Percentiles rank a stretch among this genome's conserved stretches.
phyloP scores from a whole-genome alignment of 2,329 filamentous ascomycete genomes.

The Penicillium olsonii region DNA sequence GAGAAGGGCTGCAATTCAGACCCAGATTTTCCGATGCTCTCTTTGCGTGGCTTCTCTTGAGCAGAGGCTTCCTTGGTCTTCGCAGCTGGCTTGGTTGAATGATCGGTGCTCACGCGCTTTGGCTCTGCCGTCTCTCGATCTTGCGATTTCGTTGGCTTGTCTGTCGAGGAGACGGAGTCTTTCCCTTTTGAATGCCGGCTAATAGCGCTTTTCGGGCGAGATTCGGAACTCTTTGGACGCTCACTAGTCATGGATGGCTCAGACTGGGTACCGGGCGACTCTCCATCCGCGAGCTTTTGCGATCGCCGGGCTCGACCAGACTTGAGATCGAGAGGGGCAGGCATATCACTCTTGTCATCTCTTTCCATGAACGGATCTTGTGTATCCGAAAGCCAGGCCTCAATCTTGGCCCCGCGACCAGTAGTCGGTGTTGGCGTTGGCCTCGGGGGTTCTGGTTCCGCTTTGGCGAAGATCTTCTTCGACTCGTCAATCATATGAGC shows the following conservation, averaged over 20 bases:
- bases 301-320: conserved; percentile 36
- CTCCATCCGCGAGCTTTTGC: conserved; percentile 26
- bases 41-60: conserved; percentile 20
- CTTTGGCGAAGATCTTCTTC: conserved; percentile 47
- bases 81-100: conserved; percentile 11
- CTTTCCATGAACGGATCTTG: conserved; percentile 57
- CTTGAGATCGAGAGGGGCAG: conserved; percentile 45
- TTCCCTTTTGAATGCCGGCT: conserved; percentile 25
- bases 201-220: conserved; percentile 26
- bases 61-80: conserved; percentile 13
- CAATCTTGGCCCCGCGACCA: conserved; percentile 55
- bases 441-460: conserved; percentile 38
- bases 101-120: conserved; percentile 28
- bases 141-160: conserved; percentile 11
- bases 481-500: conserved; percentile 48
- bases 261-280: conserved; percentile 18
- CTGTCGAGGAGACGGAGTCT: conserved; percentile 16
- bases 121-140: conserved; percentile 5
- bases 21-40: conserved; percentile 30
- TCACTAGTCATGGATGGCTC: conserved; percentile 29
- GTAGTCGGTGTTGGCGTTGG: conserved; percentile 43
- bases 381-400: conserved; percentile 62
- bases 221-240: conserved; percentile 12
- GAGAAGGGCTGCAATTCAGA: conserved; percentile 34
- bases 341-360: conserved; percentile 38